Evolutionary conservation across 768 basidiomycete species (phyloP), one percentile per base, ranked within the genome.

Genomic region (Agaricus blazei): DNA sequence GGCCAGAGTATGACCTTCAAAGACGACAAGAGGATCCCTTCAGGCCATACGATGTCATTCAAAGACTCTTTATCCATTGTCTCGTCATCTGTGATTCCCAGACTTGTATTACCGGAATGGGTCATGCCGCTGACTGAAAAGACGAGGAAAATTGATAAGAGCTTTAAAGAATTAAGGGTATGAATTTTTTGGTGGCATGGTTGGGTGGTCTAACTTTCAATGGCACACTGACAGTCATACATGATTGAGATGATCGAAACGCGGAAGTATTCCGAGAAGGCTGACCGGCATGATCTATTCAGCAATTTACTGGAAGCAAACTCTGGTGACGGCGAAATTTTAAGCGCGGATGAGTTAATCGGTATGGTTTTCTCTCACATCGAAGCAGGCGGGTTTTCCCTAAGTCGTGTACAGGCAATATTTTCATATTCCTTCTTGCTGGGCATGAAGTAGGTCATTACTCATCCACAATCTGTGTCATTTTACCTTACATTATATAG

Each of bases 211-310:
- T 12, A 19, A 19, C 19, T 19, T 19, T 19, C 19, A n/a, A 6
- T 40, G n/a, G 4, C 38, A 40, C 38, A 12, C 12, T 9, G 38
- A 19, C 44, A 70, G 69, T 28, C 45, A 42, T 78, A 80, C 54
- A 74, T 82, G 70, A 50, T 60, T 6, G 80, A 82, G 62, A 82
- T 82, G 80, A 76, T 82, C 40, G 57, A 68, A 37, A 70, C 68
- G 27, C 74, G 80, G 3, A 65, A 69, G 14, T 52, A 37, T 1
- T 65, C 70, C 1, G 66, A 62, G 54, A 73, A 73, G 59, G 71
- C 68, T 49, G 72, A 74, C 53, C 69, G 74, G 31, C 59, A 76
- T 43, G 82, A 84, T 62, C 64, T 83, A 4, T 76, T 84, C 62
- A 76, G 68, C 57, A 77, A 71, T 60, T 68, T 83, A 27, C 63